These are phyloP conservation scores for Ceratonia siliqua DNA, from an alignment of 306 rosid genomes.

Conservation along the genomic window DNA sequence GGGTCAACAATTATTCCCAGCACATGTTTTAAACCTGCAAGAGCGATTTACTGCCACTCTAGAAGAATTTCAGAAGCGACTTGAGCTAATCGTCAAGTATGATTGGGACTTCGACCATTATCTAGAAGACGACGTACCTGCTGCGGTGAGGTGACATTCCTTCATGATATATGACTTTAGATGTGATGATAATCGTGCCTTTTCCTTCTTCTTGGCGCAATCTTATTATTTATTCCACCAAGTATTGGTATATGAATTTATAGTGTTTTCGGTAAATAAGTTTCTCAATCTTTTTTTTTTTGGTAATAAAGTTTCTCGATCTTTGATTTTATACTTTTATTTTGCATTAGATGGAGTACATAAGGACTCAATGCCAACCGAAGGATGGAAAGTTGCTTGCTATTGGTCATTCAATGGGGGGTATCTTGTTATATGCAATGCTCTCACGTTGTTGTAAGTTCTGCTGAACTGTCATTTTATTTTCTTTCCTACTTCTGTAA, in stretches of 20 bases:
- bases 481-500: constrained; percentile 16
- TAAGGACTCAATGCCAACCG: constrained; percentile 69
- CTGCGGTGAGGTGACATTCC: constrained; percentile 81
- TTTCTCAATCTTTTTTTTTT: constrained; percentile 31
- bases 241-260: constrained; percentile 2
- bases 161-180: constrained; percentile 21
- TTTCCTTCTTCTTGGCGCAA: background rate
- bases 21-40: constrained; percentile 45
- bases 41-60: constrained; percentile 48
- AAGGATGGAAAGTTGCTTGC: constrained; percentile 78
- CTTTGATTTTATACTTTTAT: constrained; percentile 4
- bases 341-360: constrained; percentile 71
- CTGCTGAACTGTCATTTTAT: constrained; percentile 22
- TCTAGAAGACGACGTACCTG: constrained; percentile 84
- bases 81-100: constrained; percentile 46
- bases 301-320: constrained; percentile 20
- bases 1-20: constrained; percentile 47
- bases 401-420: constrained; percentile 97
- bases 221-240: constrained; percentile 2
- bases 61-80: constrained; percentile 62
- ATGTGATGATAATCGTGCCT: background rate
- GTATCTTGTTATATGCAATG: constrained; percentile 84
- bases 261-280: background rate
- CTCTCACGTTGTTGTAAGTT: constrained; percentile 74
- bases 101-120: constrained; percentile 93